Evolutionary conservation across 352 stramenopile species (phyloP).

Genomic region (Halophytophthora polymorphica): DNA sequence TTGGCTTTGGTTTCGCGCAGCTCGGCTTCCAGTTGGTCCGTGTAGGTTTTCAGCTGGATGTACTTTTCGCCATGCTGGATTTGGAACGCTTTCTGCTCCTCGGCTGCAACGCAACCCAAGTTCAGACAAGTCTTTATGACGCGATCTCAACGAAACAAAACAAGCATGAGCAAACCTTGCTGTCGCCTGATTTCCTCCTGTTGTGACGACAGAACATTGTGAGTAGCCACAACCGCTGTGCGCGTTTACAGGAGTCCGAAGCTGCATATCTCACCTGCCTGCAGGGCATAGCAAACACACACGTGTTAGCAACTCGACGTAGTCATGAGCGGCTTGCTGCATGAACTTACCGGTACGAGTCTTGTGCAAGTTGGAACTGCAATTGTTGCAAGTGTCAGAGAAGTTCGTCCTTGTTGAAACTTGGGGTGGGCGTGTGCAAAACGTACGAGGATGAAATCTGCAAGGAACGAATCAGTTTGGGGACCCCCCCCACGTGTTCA

Average conservation of each 20-base stretch:
- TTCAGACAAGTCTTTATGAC: background rate
- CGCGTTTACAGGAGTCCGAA: too few relatives aligned
- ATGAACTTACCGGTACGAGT: slow-evolving; percentile 74
- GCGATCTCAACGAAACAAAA: too few relatives aligned
- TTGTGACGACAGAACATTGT: background rate
- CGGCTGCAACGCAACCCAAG: slow-evolving; percentile 27
- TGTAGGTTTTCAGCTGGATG: slow-evolving; percentile 85
- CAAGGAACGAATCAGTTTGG: slow-evolving; percentile 7
- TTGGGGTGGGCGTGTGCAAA: background rate
- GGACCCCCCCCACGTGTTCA: too few relatives aligned
- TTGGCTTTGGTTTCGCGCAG: slow-evolving; percentile 80
- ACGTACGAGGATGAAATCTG: slow-evolving; percentile 79
- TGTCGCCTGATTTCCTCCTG: slow-evolving; percentile 72
- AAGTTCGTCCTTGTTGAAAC: slow-evolving; percentile 3
- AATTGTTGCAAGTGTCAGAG: slow-evolving; percentile 12
- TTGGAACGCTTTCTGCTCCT: slow-evolving; percentile 82
- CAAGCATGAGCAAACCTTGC: slow-evolving; percentile 49
- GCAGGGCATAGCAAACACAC: background rate
- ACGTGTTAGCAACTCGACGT: too few relatives aligned
- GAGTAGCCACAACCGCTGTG: background rate
- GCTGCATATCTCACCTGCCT: background rate
- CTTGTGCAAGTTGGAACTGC: slow-evolving; percentile 83
- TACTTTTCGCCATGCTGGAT: slow-evolving; percentile 83
- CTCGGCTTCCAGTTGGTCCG: slow-evolving; percentile 80
- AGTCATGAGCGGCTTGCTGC: too few relatives aligned